A percentile compares a stretch with the other conserved stretches of the same genome.
phyloP scores from a whole-genome alignment of 2,329 filamentous ascomycete genomes.

The Ascochyta rabiei region DNA sequence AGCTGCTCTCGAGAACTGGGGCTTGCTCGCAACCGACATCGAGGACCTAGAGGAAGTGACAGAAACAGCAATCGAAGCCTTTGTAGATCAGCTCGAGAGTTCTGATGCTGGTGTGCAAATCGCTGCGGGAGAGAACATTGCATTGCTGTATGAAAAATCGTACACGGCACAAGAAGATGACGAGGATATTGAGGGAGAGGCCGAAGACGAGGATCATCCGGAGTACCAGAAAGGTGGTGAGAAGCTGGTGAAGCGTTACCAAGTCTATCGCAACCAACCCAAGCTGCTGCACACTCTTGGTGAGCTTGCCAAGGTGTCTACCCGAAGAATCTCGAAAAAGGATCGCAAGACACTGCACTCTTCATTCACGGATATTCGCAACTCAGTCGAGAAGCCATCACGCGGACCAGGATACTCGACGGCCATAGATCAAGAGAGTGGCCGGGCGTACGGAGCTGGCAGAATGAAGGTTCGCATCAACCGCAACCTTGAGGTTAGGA shows the following conservation, averaged over 20 bases:
- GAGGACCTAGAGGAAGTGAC: slow-evolving; percentile 75
- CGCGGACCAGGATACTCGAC: slow-evolving; percentile 70
- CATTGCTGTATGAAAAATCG: slow-evolving; percentile 78
- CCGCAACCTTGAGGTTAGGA: slow-evolving; percentile 63
- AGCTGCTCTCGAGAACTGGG: slow-evolving; percentile 79
- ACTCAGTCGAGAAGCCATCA: slow-evolving; percentile 69
- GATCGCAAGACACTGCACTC: slow-evolving; percentile 70
- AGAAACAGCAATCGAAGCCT: slow-evolving; percentile 75
- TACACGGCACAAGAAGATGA: slow-evolving; percentile 64
- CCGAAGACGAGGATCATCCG: slow-evolving; percentile 55
- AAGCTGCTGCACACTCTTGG: slow-evolving; percentile 65
- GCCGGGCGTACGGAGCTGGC: slow-evolving; percentile 63
- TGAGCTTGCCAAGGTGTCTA: slow-evolving; percentile 64
- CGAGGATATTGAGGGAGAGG: slow-evolving; percentile 57
- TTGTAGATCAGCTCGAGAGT: slow-evolving; percentile 85
- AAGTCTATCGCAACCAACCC: slow-evolving; percentile 68
- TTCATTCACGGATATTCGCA: slow-evolving; percentile 69
- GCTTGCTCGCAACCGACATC: slow-evolving; percentile 76
- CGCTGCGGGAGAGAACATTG: slow-evolving; percentile 79
- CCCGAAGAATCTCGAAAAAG: slow-evolving; percentile 68
- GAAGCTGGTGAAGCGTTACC: slow-evolving; percentile 66
- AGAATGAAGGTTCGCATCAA: slow-evolving; percentile 65
- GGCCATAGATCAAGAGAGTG: slow-evolving; percentile 65
- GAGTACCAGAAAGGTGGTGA: slow-evolving; percentile 35
- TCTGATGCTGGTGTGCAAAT: slow-evolving; percentile 74